Percentiles rank a stretch among this genome's conserved stretches.
These are phyloP conservation scores for Penicillium manginii DNA, from an alignment of 495 filamentous ascomycete genomes.

Conservation along the genomic window DNA sequence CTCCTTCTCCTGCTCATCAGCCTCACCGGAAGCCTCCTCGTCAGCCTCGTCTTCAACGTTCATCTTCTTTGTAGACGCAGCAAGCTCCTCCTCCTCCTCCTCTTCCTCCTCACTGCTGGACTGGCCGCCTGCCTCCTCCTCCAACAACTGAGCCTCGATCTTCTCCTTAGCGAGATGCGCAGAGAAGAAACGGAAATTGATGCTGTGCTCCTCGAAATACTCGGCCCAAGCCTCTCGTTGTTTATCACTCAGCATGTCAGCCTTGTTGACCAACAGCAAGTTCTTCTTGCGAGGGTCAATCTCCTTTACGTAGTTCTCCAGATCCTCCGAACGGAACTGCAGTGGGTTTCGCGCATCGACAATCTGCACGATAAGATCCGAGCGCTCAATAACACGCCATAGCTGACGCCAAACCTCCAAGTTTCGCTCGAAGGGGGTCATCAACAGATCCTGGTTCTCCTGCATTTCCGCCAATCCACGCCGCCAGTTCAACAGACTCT, in stretches of 20 bases:
- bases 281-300: constrained; percentile 88
- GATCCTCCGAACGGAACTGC: constrained; percentile 89
- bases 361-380: constrained; percentile 96
- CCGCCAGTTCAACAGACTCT: constrained; percentile 85
- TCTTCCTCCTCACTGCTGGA: constrained; percentile 54
- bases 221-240: constrained; percentile 87
- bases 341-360: constrained; percentile 96
- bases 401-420: constrained; percentile 97
- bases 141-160: constrained; percentile 67
- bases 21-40: constrained; percentile 29
- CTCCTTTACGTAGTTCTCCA: constrained; percentile 93
- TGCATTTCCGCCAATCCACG: constrained; percentile 89
- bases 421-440: constrained; percentile 99
- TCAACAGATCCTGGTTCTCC: constrained; percentile 88
- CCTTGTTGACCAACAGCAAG: constrained; percentile 94
- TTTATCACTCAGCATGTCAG: constrained; percentile 94
- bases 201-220: constrained; percentile 79
- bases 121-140: constrained; percentile 44
- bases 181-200: constrained; percentile 95
- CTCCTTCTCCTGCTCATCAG: constrained; percentile 25
- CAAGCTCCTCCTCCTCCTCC: constrained; percentile 48
- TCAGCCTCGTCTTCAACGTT: constrained; percentile 47
- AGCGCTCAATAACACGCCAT: constrained; percentile 98
- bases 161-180: constrained; percentile 86
- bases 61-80: constrained; percentile 40